Evolutionary conservation across 768 basidiomycete species (phyloP).

Genomic region (Amanita rubescens): DNA sequence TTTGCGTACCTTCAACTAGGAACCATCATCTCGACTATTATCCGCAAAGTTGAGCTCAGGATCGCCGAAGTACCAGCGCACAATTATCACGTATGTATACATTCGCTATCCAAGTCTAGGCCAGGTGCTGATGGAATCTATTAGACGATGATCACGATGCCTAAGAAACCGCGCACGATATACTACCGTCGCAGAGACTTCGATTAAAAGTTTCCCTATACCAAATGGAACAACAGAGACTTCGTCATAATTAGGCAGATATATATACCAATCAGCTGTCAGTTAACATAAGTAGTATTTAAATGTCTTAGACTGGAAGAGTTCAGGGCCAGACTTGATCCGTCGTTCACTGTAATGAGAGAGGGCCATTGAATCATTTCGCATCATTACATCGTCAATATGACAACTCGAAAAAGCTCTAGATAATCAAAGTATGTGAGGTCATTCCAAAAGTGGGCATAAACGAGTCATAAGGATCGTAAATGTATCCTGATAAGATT

Average conservation of each 20-base stretch:
- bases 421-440: background rate
- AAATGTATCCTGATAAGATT: background rate
- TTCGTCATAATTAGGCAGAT: background rate
- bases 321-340: background rate
- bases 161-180: conserved; percentile 59
- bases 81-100: conserved; percentile 80
- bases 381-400: no score
- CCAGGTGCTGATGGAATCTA: conserved; percentile 3
- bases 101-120: background rate
- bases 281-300: background rate
- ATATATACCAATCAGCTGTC: background rate
- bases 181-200: conserved; percentile 60
- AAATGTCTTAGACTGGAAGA: background rate
- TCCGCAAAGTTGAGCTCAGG: conserved; percentile 69
- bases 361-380: no score
- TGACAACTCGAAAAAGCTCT: no score
- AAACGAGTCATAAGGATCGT: conserved; percentile 1
- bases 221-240: background rate
- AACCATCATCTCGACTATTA: conserved; percentile 68
- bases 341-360: background rate
- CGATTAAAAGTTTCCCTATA: conserved; percentile 24
- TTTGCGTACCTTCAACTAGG: conserved; percentile 95
- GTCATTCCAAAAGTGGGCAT: background rate
- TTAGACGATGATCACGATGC: conserved; percentile 93
- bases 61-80: conserved; percentile 71